Conservation (phyloP, 225 moss, liverwort and hornwort genomes). For the Ulota crispa region DNA sequence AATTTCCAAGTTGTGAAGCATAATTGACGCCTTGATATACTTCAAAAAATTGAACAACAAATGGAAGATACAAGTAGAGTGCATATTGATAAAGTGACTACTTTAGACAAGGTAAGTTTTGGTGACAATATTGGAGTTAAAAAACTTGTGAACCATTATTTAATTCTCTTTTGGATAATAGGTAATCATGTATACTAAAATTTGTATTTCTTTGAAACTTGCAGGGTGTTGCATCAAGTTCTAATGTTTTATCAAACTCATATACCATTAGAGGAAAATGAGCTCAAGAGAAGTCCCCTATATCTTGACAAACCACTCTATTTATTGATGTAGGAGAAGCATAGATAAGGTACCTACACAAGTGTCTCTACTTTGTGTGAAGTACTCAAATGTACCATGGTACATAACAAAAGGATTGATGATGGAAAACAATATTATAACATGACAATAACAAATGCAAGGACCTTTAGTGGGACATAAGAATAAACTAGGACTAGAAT, state of each 20-base stretch:
- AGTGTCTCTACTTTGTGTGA: no score
- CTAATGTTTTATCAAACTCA: not conserved
- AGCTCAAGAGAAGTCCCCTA: no score
- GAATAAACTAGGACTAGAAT: no score
- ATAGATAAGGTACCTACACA: no score
- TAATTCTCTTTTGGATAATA: not conserved
- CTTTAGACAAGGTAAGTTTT: not conserved
- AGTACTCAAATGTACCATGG: no score
- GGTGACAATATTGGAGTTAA: not conserved
- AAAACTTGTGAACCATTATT: not conserved
- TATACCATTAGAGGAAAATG: no score
- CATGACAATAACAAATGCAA: no score
- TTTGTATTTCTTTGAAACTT: not conserved
- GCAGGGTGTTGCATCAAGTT: not conserved
- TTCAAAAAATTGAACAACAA: not conserved
- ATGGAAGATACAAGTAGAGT: not conserved
- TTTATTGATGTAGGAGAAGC: no score
- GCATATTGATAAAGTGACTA: not conserved
- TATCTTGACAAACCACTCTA: no score
- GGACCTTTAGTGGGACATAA: no score
- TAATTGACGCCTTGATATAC: not conserved
- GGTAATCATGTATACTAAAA: not conserved
- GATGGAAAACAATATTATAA: no score
- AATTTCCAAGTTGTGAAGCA: conserved; percentile 5
- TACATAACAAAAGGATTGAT: no score